Evolutionary conservation across 2,329 filamentous ascomycete species (phyloP).

Genomic region (Sporothrix mexicana): DNA sequence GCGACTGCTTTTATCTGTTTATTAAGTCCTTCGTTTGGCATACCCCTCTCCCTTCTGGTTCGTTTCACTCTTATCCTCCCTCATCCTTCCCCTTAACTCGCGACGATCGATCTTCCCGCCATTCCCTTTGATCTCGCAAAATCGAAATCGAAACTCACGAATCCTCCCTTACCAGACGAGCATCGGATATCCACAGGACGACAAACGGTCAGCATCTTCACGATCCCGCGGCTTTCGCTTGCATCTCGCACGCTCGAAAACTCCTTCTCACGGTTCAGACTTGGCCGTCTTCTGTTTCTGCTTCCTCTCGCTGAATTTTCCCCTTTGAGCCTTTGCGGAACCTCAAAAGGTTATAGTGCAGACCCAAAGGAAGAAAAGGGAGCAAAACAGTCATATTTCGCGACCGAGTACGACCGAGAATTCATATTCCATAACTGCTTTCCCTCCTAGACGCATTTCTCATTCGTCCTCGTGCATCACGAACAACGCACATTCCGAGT

Average conservation of each 20-base stretch:
- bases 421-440: no score
- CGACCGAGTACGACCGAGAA: no score
- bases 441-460: not conserved
- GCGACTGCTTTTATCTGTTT: not conserved
- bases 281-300: not conserved
- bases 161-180: not conserved
- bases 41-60: not conserved
- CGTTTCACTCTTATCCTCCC: not conserved
- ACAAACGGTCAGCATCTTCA: not conserved
- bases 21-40: constrained; percentile 11
- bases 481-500: constrained; percentile 1
- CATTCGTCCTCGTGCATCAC: not conserved
- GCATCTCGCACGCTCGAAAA: not conserved
- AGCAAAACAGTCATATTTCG: not conserved
- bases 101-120: constrained; percentile 5
- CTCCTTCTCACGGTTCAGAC: not conserved
- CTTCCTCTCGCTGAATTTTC: not conserved
- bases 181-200: not conserved
- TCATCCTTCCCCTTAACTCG: not conserved
- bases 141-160: no score
- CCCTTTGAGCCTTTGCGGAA: constrained; percentile 11
- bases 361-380: not conserved
- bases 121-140: not conserved
- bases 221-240: not conserved
- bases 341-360: not conserved